Base-by-base conservation (phyloP, 1,284 basidiomycete genomes). In the Omphalotus olearius region DNA sequence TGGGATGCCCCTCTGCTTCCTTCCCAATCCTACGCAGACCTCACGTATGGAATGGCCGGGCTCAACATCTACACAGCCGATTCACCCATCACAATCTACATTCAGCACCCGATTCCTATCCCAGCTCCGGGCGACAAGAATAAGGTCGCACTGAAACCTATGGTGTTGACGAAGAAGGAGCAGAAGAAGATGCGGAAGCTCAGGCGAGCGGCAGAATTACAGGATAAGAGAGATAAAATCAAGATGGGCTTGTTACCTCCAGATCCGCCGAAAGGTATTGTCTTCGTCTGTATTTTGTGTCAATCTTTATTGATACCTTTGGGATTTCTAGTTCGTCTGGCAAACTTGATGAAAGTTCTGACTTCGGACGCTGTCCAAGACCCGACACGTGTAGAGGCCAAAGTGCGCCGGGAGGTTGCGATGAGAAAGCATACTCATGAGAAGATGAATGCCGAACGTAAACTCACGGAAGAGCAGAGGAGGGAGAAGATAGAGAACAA, bases 61-160 rank as follows among this genome's bases (percentile, higher is more conserved):
- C 70, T 88, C 51, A 83, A 82, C 44, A 87, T 91, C 53, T 75
- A 80, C 43, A 81, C 72, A 3, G 66, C 72, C 16, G 81, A 87
- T 56, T 88, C 87, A 4, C 90, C 91, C 0, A 89, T 99, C 55
- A 93, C 91, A 16, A 79, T 92, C 42, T 95, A 97, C 63, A 81
- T 99, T 44, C 96, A 98, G 66, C 96, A 99, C 66, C 97, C 96
- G 6, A 98, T 99, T 54, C 93, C 93, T 2, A 95, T 99, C 53
- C 91, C 92, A 36, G 90, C 91, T 1, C 93, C 93, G 4, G 83
- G 81, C 9, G 94, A 96, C 60, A 92, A 91, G 71, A 84, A 84
- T 64, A 83, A 86, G 60, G 75, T 80, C 4, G 76, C 75, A 14
- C 69, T 91, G 47, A 91, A 94, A 62, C 88, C 91, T 1, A 69